A percentile compares a stretch with the other conserved stretches of the same genome.
These are phyloP conservation scores for Saccharum spontaneum DNA, from an alignment of 176 grass and related monocot species.

Conservation along the genomic window DNA sequence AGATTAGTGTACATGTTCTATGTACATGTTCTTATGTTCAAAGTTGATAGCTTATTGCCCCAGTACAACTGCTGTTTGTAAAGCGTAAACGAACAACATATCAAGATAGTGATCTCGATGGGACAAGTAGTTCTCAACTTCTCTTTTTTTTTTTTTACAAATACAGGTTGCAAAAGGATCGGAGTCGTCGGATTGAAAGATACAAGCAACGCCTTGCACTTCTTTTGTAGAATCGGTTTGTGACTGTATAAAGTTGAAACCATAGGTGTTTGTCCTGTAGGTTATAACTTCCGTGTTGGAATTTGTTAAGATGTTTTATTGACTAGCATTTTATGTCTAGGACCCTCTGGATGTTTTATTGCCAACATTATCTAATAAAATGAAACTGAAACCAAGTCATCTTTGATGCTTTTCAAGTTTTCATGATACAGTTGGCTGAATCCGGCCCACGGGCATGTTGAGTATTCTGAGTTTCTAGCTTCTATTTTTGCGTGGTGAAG, in stretches of 20 bases:
- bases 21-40: not conserved
- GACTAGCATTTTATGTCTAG: not conserved
- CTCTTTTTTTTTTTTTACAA: not conserved
- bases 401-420: not conserved
- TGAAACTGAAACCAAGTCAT: slow-evolving; percentile 3
- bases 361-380: not conserved
- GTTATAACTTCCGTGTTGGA: not conserved
- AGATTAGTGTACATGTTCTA: not conserved
- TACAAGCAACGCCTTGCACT: slow-evolving; percentile 80
- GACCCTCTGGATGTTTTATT: not conserved
- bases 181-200: slow-evolving; percentile 69
- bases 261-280: slow-evolving; percentile 17
- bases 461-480: not conserved
- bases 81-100: not conserved
- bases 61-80: slow-evolving; percentile 3
- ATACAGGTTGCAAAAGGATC: slow-evolving; percentile 59
- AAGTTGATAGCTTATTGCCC: not conserved
- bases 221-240: slow-evolving; percentile 40
- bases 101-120: not conserved
- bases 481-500: not conserved
- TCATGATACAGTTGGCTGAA: not conserved
- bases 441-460: not conserved
- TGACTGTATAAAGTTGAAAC: slow-evolving; percentile 6
- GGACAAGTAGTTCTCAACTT: not conserved
- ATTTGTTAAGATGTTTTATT: not conserved